Percentiles rank a stretch among this genome's conserved stretches.
Conservation (phyloP, 78 protist species). For the Mastigamoeba balamuthi region DNA sequence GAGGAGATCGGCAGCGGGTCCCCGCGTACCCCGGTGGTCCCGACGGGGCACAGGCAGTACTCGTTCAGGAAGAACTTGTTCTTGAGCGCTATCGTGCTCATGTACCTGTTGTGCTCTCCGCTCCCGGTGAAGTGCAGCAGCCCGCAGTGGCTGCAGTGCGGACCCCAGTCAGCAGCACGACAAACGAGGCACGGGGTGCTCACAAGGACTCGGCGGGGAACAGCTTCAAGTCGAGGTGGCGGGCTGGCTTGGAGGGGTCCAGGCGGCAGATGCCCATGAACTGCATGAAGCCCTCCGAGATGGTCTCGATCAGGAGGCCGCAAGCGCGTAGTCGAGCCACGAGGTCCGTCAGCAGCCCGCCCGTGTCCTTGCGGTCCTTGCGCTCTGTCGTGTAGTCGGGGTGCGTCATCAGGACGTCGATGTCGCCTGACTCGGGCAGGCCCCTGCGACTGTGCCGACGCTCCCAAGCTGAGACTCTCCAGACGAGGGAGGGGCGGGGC, state of each 20-base stretch:
- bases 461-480: no score
- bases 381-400: constrained; percentile 10
- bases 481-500: no score
- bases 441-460: constrained; percentile 18
- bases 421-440: constrained; percentile 25
- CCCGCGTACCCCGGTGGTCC: not conserved
- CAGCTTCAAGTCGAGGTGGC: not conserved
- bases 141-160: not conserved
- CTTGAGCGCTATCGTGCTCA: not conserved
- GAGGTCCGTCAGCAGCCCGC: not conserved
- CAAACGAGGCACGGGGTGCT: not conserved
- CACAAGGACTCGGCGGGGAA: not conserved
- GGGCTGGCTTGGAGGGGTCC: no score
- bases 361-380: constrained; percentile 22
- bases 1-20: no score
- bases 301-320: not conserved
- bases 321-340: not conserved
- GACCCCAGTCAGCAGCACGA: not conserved
- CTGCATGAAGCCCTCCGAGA: not conserved
- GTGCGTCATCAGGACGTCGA: constrained; percentile 36
- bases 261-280: not conserved
- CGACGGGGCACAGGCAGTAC: not conserved
- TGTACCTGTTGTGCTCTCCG: not conserved
- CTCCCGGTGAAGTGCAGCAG: not conserved
- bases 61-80: not conserved